Base-by-base conservation (phyloP, 805 yeast genomes). In the Candida sakaeoensis region DNA sequence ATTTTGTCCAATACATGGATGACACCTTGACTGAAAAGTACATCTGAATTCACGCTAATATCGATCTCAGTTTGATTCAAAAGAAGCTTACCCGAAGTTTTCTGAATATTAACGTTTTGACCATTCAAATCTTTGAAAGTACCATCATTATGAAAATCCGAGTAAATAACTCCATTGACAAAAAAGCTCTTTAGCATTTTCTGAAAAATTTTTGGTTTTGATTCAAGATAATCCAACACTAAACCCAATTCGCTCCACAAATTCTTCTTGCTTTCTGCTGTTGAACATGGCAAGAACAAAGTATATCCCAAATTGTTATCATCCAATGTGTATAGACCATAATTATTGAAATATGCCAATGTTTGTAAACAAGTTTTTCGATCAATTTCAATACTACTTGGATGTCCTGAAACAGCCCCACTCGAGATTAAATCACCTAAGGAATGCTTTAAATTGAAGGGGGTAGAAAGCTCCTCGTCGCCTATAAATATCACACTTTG, bases 11-110 rank as follows among this genome's bases (percentile, higher is more conserved):
- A 64, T 1, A 90, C 79, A 55, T 87, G 96, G 1, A 85, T 77
- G 0, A 90, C 95, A 1, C 98, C 98, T 55, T 85, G 83, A 46
- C 77, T 79, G 55, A 85, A 90, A 10, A 90, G 54, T 5, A 86
- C 73, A 54, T 90, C 96, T 1, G 77, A 60, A 43, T 75, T 71
- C 38, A 70, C 49, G 0, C 72, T 65, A 1, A 74, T 44, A 1
- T 61, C 45, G 4, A 75, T 26, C 8, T 40, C 33, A 1, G 70
- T 60, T 23, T 52, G 45, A 47, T 71, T 68, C 7, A 68, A 26
- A 8, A 42, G 45, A 28, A 69, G 47, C 5, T 48, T 27, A 43
- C 59, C 61, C 31, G 50, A 52, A 13, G 51, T 49, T 0, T 26
- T 25, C 7, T 22, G 41, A 8, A 68, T 45, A 5, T 43, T 47